Evolutionary conservation across 2,329 filamentous ascomycete species (phyloP).

Genomic region (Delphinella strobiligena): DNA sequence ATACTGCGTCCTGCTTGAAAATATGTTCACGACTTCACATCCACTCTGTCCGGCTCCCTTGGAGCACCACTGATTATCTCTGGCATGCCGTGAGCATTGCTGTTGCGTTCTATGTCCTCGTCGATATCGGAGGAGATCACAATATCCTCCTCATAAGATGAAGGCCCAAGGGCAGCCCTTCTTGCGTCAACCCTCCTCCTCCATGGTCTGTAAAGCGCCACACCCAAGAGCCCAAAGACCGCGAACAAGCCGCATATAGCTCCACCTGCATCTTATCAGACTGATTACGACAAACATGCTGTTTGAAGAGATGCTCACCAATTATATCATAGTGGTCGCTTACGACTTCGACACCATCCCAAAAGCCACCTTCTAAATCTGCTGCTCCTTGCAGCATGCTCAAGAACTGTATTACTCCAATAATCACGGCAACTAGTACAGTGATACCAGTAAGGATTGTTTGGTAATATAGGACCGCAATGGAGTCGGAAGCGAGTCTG

Average conservation of each 20-base stretch:
- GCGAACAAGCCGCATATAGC: constrained; percentile 78
- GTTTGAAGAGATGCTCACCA: constrained; percentile 30
- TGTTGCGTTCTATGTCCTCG: too few species aligned
- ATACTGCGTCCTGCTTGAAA: too few species aligned
- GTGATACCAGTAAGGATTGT: constrained; percentile 77
- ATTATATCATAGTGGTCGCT: constrained; percentile 78
- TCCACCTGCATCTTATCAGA: constrained; percentile 33
- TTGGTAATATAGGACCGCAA: constrained; percentile 92
- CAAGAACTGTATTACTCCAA: constrained; percentile 74
- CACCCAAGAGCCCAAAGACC: constrained; percentile 59
- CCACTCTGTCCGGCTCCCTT: too few species aligned
- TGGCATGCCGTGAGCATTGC: background rate
- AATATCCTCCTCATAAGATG: constrained; percentile 6
- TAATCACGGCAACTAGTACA: constrained; percentile 70
- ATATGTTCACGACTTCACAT: too few species aligned
- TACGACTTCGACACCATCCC: constrained; percentile 70
- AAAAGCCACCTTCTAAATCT: constrained; percentile 64
- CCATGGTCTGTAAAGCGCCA: constrained; percentile 73
- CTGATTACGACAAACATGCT: background rate
- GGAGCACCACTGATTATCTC: background rate
- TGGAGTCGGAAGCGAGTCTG: constrained; percentile 61
- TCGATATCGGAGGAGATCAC: background rate
- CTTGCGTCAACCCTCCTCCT: constrained; percentile 42
- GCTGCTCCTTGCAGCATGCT: constrained; percentile 67
- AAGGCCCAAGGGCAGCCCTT: constrained; percentile 3